Conservation (phyloP, 768 basidiomycete species). For the Tremella yokohamensis region DNA sequence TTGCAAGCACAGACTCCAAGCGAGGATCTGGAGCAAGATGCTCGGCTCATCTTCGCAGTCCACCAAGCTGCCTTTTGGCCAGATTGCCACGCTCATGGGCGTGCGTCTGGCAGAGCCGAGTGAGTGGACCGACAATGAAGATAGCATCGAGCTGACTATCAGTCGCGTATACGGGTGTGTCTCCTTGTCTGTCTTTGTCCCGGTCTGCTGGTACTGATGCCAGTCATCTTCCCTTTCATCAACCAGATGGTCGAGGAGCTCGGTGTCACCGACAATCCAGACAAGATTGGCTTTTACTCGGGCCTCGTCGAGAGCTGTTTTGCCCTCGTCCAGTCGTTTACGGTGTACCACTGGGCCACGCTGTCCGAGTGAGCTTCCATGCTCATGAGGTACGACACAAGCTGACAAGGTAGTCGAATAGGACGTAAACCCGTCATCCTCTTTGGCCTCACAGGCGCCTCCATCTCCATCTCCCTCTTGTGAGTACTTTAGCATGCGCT, state of each 20-base stretch:
- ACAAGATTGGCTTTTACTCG: slow-evolving; percentile 49
- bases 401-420: slow-evolving; percentile 34
- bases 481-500: slow-evolving; percentile 20
- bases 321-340: slow-evolving; percentile 50
- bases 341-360: slow-evolving; percentile 51
- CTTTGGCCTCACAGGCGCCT: slow-evolving; percentile 43
- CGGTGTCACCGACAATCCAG: slow-evolving; percentile 44
- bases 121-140: slow-evolving; percentile 20
- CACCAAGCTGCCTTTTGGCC: slow-evolving; percentile 20
- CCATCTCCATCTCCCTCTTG: slow-evolving; percentile 47
- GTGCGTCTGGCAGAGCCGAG: slow-evolving; percentile 48
- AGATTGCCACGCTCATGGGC: slow-evolving; percentile 45
- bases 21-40: neutral
- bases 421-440: slow-evolving; percentile 50
- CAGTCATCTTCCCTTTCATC: slow-evolving; percentile 51
- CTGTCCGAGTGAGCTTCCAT: slow-evolving; percentile 47
- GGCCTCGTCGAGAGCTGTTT: slow-evolving; percentile 50
- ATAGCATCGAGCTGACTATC: slow-evolving; percentile 1
- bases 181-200: neutral
- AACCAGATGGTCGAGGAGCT: slow-evolving; percentile 50
- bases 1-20: too few species aligned
- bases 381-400: neutral
- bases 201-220: neutral
- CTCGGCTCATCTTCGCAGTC: neutral
- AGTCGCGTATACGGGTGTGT: slow-evolving; percentile 47